A percentile compares a stretch with the other conserved stretches of the same genome.
phyloP scores from a whole-genome alignment of 306 rosid genomes.

The Lablab purpureus region DNA sequence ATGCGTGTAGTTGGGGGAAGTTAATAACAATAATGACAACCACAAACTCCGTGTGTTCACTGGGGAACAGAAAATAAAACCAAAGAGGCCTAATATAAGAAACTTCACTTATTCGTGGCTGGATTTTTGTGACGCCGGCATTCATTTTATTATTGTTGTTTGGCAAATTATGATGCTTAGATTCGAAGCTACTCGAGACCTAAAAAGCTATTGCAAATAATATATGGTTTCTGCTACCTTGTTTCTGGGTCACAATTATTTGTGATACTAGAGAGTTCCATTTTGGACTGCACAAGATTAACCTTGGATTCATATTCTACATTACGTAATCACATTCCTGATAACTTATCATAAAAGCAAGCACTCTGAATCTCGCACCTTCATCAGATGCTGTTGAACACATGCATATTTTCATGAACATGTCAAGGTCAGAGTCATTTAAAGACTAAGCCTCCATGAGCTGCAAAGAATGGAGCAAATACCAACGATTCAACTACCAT shows the following conservation, averaged over 20 bases:
- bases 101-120: background rate
- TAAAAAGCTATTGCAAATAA: background rate
- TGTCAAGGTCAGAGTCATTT: constrained; percentile 47
- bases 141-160: constrained; percentile 23
- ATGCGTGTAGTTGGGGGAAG: background rate
- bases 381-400: background rate
- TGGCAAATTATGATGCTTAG: constrained; percentile 47
- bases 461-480: constrained; percentile 73
- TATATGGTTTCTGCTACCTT: constrained; percentile 16
- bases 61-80: background rate
- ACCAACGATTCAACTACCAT: constrained; percentile 75
- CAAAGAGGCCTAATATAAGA: constrained; percentile 6
- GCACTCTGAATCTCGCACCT: constrained; percentile 21
- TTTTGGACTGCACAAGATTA: constrained; percentile 5
- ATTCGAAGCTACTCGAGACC: constrained; percentile 54
- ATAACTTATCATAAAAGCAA: background rate
- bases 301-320: background rate
- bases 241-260: constrained; percentile 28
- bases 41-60: constrained; percentile 9
- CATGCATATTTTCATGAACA: background rate
- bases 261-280: constrained; percentile 37
- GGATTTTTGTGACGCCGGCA: constrained; percentile 51
- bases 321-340: no score
- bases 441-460: constrained; percentile 77
- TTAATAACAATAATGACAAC: constrained; percentile 34